Base-by-base conservation (phyloP, 208 protist genomes). In the Trypanosoma melophagium region DNA sequence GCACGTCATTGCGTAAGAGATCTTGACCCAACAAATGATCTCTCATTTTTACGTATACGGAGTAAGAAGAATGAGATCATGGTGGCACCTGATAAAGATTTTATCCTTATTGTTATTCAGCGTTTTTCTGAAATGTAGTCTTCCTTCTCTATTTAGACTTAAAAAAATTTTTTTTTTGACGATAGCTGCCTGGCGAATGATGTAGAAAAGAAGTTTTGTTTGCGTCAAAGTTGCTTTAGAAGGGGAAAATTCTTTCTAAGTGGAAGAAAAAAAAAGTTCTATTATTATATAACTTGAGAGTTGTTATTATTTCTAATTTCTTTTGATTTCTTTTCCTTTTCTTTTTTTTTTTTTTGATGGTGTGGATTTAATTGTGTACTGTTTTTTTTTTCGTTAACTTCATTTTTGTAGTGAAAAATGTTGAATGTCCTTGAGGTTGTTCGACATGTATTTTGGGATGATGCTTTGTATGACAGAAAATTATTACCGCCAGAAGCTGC, bases 31-130 rank as follows among this genome's bases (percentile, higher is more conserved):
- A 96, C 95, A 38, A 98, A 98, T 69, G 96, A 98, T 67, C 78
- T 98, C 10, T 98, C 92, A 3, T 98, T 98, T 63, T 71, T 98
- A 50, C 83, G 97, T 7, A 94, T 98, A 51, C 83, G 97, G 8
- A 97, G 92, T 28, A 98, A 98, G 73, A 98, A 98, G 69, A 96
- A 98, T 63, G 97, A 98, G 79, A 98, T 98, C 40, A 97, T 98
- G 96, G 92, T 98, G 4, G 92, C 92, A 42, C 96, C 96, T 21
- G 86, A 95, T 52, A 94, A 96, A 54, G 89, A 97, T 40, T 97
- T 94, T 77, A 91, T 90, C 51, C 79, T 97, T 49, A 97, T 97
- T 69, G 92, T 97, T 40, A 97, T 97, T 74, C 92, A 97, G 66
- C 92, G 80, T 53, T 79, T 96, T 60, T 69, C 78, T 14, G 84